Base-by-base conservation (phyloP, 441 rosid species). In the Lepidium campestre region DNA sequence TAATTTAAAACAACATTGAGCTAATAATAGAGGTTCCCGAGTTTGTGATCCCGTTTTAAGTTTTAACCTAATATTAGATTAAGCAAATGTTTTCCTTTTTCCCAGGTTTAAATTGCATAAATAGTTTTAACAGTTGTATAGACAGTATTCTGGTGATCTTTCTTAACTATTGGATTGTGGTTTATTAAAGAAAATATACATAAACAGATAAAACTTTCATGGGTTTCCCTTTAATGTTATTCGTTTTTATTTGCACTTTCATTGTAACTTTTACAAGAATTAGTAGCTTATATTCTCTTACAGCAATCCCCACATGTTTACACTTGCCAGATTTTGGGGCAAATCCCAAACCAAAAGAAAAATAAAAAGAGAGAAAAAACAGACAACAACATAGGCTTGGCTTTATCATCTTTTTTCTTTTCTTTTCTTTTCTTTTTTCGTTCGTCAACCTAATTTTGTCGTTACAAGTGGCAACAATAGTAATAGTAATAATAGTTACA, bases 241-340 rank as follows among this genome's bases (percentile, higher is more conserved):
- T 7, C 50, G 34, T 55, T 65, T 41, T 41, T 42, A 12, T 9
- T 31, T 45, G 46, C 6, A 42, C 18, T 57, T 62, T 48, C 60
- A 71, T 76, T 68, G 57, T 54, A 63, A 67, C 27, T 55, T 56
- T 46, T 56, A 71, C 70, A 71, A 71, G 22, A 63, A 31, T 71
- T 62, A 71, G 63, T 35, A 36, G 63, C 63, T 31, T 41, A 31
- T 39, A 40, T 39, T 45, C 73, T 40, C 60, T 69, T 62, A 79
- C 53, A 74, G 79, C 67, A 81, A 77, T 78, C 78, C 72, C 77
- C 68, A 53, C 57, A 66, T 72, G 87, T 79, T 60, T 86, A 84
- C 90, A 90, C 62, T 83, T 85, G 47, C 19, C 66, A 65, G 29
- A 67, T 62, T 74, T 29, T 53, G 63, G 81, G 86, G 88, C 0